Evolutionary conservation across 2,329 filamentous ascomycete species (phyloP), one percentile per base, ranked within the genome.

Genomic region (Colletotrichum nymphaeae): DNA sequence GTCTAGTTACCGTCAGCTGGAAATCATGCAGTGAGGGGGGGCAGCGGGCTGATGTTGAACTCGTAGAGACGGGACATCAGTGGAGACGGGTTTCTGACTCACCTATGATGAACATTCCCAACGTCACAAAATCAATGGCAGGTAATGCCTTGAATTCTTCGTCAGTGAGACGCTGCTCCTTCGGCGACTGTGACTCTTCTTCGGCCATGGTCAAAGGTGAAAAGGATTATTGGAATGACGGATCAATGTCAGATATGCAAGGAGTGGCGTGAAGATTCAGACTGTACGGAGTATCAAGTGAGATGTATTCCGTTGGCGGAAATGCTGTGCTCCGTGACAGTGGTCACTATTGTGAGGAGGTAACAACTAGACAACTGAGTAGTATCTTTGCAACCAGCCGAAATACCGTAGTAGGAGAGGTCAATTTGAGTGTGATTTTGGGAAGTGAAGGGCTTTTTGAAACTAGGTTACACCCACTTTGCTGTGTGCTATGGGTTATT

Each of bases 81-180:
- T 9, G 30, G 22, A 55, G 52, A 60, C 28, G 57, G 22, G 35
- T 16, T 12, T 62, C 42, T 30, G 9, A 74, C 87, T 81, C 83
- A 93, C 91, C 92, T 74, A 94, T 90, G 63, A 93, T 94, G 78
- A 94, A 92, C 92, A 94, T 93, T 78, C 92, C 92, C 78, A 94
- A 78, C 0, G 91, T 93, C 73, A 92, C 90, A 81, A 94, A 93
- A 76, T 93, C 91, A 65, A 93, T 87, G 60, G 69, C 55, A 14
- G 69, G 46, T 4, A 73, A 49, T 4, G 63, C 60, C 11, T 60
- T 32, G 4, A 83, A 82, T 73, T 85, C 84, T 22, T 78, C 75
- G 49, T 79, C 77, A 37, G 78, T 69, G 26, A 75, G 69, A 11
- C 24, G 46, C 19, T 49, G 59, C 66, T 53, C 37, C 3, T 32